Percentiles rank a stretch among this genome's conserved stretches.
phyloP scores from a whole-genome alignment of 495 filamentous ascomycete genomes.

The Bacidia gigantensis region DNA sequence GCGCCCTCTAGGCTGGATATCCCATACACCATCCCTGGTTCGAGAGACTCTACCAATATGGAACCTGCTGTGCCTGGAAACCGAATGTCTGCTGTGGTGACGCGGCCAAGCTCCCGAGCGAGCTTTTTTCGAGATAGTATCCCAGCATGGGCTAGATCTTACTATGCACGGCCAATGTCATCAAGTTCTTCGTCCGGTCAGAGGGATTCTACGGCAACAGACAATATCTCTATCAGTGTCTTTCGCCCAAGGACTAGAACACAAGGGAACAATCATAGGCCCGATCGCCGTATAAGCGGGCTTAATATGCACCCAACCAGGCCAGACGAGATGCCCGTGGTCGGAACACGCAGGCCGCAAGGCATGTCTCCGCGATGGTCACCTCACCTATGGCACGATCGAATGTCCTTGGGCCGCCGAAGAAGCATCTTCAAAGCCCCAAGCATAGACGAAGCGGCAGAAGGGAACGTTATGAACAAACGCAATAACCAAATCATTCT shows the following conservation, averaged over 20 bases:
- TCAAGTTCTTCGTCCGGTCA: constrained; percentile 9
- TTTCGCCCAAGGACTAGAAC: constrained; percentile 39
- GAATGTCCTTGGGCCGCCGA: constrained; percentile 31
- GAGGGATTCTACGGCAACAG: constrained; percentile 16
- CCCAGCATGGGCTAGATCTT: constrained; percentile 51
- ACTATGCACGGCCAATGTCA: constrained; percentile 27
- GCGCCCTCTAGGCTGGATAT: constrained; percentile 32
- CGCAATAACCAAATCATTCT: constrained; percentile 71
- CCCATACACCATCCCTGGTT: constrained; percentile 22
- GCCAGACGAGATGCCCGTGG: constrained; percentile 9
- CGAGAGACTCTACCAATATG: constrained; percentile 23
- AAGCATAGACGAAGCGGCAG: constrained; percentile 48
- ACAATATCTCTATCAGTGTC: constrained; percentile 35
- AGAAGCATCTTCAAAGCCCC: constrained; percentile 55
- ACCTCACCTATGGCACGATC: constrained; percentile 57
- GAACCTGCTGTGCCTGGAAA: constrained; percentile 24
- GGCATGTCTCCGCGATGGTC: constrained; percentile 38
- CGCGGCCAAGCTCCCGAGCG: constrained; percentile 31
- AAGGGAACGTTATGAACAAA: constrained; percentile 44
- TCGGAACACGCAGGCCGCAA: constrained; percentile 8
- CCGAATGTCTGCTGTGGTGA: constrained; percentile 24
- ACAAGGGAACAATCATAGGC: constrained; percentile 19
- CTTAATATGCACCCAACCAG: constrained; percentile 12
- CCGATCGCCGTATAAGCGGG: constrained; percentile 12
- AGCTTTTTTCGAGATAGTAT: constrained; percentile 43